A percentile compares a stretch with the other conserved stretches of the same genome.
These are phyloP conservation scores for Trypanosoma cruzi DNA, from an alignment of 208 protist species.

Conservation along the genomic window DNA sequence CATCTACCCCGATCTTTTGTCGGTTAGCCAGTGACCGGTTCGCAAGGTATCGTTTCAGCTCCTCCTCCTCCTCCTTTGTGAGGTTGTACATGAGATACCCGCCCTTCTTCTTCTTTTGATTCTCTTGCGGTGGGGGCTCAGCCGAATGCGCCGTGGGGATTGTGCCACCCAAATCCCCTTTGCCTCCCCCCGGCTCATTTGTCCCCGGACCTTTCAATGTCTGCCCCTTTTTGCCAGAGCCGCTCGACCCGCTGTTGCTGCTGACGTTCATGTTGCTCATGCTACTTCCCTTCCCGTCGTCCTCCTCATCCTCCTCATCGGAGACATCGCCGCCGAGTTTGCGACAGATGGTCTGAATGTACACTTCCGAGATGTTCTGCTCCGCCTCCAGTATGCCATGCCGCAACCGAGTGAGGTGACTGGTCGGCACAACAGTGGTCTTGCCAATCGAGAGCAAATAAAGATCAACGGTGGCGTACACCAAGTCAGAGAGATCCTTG, in stretches of 20 bases:
- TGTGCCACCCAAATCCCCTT: neutral
- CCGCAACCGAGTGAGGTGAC: constrained; percentile 79
- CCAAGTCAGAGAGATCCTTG: constrained; percentile 79
- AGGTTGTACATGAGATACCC: constrained; percentile 87
- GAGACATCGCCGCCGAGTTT: constrained; percentile 63
- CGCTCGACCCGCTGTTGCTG: neutral
- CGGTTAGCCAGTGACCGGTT: constrained; percentile 13
- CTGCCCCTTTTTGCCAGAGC: neutral
- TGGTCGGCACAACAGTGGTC: constrained; percentile 72
- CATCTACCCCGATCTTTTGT: neutral
- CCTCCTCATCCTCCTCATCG: constrained; percentile 31
- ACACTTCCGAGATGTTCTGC: constrained; percentile 73
- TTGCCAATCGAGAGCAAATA: constrained; percentile 82
- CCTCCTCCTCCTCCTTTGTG: constrained; percentile 69
- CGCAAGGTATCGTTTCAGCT: constrained; percentile 56
- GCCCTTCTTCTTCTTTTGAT: constrained; percentile 55
- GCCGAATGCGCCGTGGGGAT: neutral
- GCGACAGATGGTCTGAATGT: constrained; percentile 81
- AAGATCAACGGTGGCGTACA: constrained; percentile 82
- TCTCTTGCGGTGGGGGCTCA: neutral
- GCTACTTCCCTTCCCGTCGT: neutral
- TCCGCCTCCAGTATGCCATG: constrained; percentile 81
- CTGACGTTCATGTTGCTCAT: neutral
- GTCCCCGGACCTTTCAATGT: neutral
- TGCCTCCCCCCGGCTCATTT: neutral